Evolutionary conservation across 345 rosid species (phyloP), one percentile per base, ranked within the genome.

Genomic region (Eucalyptus sp.): DNA sequence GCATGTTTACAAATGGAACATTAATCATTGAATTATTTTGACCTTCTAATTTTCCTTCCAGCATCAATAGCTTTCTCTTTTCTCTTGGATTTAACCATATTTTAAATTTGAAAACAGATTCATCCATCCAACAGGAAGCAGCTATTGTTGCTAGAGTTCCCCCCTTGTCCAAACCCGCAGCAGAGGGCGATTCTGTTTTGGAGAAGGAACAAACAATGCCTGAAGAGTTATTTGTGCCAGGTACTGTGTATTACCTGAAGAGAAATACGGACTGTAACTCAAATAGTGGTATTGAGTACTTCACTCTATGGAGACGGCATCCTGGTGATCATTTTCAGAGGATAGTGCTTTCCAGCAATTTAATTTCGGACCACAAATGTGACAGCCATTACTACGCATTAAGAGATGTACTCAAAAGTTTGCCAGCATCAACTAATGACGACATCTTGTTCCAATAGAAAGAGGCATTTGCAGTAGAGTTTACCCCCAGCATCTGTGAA

Each of bases 301-400:
- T 93, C 91, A 95, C 93, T 14, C 96, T 97, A n/a, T 95, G 95
- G 98, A 95, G 93, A 92, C 93, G 99, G 92, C 92, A 93, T 91
- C 96, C 97, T 25, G 97, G 96, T 87, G 96, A 95, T 89, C 99
- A 98, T 91, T 96, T 96, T 90, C 98, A 95, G 93, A 94, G 94
- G 91, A 98, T 98, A 91, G 91, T 97, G 88, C 96, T 98, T 52
- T 93, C 99, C 9, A 93, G 95, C 92, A 97, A 96, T 92, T 89
- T 98, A 90, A 94, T 97, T 87, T 94, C 96, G 15, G 99, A 97
- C 89, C 99, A 98, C 90, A 96, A 94, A 91, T 98, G 99, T 51
- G 99, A 95, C 89, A 95, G 95, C 93, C 99, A 98, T 91, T 95
- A 94, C 92, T 94, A 92, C 10, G 99, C 99, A 4, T 90, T 98